A percentile compares a stretch with the other conserved stretches of the same genome.
Conservation (phyloP, 345 rosid genomes). For the Microcos paniculata region DNA sequence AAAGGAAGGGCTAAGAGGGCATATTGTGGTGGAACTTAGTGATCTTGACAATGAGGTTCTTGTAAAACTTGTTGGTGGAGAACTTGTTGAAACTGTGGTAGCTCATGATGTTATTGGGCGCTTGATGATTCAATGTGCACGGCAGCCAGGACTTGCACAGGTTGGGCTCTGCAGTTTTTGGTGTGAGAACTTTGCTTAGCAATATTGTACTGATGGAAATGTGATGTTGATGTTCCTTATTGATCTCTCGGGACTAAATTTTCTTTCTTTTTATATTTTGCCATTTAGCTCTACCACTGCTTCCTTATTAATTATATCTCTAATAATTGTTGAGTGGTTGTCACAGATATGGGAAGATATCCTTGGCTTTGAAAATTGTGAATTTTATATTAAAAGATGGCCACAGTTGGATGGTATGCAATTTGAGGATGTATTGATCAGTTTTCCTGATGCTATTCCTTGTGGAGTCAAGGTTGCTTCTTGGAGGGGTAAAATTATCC, state of each 20-base stretch:
- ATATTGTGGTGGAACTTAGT: conserved; percentile 72
- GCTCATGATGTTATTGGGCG: conserved; percentile 87
- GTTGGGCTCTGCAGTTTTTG: conserved; percentile 30
- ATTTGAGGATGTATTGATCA: conserved; percentile 70
- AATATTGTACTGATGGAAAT: background rate
- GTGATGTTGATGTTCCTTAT: conserved; percentile 3
- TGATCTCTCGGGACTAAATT: background rate
- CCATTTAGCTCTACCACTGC: background rate
- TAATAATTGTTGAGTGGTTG: conserved; percentile 20
- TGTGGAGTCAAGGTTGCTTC: conserved; percentile 76
- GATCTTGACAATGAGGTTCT: conserved; percentile 80
- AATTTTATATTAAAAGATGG: conserved; percentile 75
- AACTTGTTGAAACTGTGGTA: conserved; percentile 71
- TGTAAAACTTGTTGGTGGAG: conserved; percentile 79
- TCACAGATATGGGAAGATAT: conserved; percentile 79
- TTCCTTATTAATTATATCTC: conserved; percentile 2
- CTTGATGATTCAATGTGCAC: conserved; percentile 82
- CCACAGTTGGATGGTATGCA: conserved; percentile 60
- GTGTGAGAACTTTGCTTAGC: background rate
- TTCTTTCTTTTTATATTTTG: background rate
- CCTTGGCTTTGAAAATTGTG: conserved; percentile 78
- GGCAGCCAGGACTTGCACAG: conserved; percentile 82
- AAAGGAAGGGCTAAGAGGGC: conserved; percentile 72
- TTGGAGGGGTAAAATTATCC: conserved; percentile 60
- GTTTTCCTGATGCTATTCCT: conserved; percentile 78